phyloP scores from a whole-genome alignment of 768 basidiomycete genomes.

The Boletus pseudo-olivaceus region DNA sequence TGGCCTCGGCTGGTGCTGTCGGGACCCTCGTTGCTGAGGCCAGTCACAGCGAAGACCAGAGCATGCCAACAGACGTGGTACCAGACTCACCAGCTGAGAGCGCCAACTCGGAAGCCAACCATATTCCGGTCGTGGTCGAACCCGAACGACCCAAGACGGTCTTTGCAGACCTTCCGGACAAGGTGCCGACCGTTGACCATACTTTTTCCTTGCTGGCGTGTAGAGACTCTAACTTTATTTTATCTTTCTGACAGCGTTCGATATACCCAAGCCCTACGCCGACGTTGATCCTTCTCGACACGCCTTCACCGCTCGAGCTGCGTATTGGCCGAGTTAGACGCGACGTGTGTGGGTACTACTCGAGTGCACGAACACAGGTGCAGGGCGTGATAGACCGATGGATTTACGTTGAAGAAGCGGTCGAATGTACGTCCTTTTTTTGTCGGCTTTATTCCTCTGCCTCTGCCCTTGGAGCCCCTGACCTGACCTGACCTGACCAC shows the following conservation, averaged over 20 bases:
- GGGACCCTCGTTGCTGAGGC: constrained; percentile 18
- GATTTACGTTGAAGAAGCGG: constrained; percentile 81
- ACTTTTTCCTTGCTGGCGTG: neutral
- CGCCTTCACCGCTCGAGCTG: constrained; percentile 68
- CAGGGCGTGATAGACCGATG: constrained; percentile 74
- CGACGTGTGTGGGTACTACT: constrained; percentile 52
- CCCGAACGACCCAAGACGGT: constrained; percentile 11
- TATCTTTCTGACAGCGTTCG: constrained; percentile 53
- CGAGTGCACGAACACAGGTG: constrained; percentile 58
- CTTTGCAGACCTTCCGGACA: constrained; percentile 23
- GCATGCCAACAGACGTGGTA: neutral
- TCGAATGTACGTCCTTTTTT: constrained; percentile 66
- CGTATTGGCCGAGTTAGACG: constrained; percentile 72
- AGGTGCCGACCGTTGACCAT: constrained; percentile 12
- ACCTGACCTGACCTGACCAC: neutral
- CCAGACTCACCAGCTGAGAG: neutral
- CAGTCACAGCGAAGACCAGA: constrained; percentile 1
- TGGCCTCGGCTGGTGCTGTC: constrained; percentile 16
- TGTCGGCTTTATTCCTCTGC: neutral
- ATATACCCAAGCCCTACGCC: constrained; percentile 70
- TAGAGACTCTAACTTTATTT: neutral
- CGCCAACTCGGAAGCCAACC: neutral
- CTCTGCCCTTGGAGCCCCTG: neutral
- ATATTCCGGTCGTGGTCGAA: neutral
- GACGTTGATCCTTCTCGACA: constrained; percentile 69